Evolutionary conservation across 306 rosid genomes (phyloP).

Genomic region (Leucaena leucocephala): DNA sequence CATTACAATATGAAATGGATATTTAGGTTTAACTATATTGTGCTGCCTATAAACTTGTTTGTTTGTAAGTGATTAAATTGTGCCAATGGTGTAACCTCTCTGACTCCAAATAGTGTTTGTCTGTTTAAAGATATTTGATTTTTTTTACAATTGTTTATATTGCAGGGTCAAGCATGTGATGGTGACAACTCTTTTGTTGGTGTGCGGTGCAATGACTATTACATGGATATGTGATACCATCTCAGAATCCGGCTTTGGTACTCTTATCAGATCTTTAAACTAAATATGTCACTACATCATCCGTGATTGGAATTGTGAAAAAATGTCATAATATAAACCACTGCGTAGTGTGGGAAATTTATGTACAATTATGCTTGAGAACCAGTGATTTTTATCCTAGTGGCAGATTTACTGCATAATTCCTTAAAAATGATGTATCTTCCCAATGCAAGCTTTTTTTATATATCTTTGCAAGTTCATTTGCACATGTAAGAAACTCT

Average conservation of each 20-base stretch:
- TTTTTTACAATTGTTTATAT: constrained; percentile 39
- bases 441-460: not conserved
- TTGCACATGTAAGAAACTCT: not conserved
- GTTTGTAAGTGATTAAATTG: not conserved
- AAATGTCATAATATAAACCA: constrained; percentile 16
- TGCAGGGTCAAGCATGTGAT: constrained; percentile 88
- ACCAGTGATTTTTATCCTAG: not conserved
- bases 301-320: constrained; percentile 19
- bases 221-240: constrained; percentile 96
- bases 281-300: constrained; percentile 29
- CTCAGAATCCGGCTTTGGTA: constrained; percentile 97
- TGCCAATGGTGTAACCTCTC: constrained; percentile 16
- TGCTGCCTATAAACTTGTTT: constrained; percentile 2
- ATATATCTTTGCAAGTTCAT: not conserved
- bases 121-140: constrained; percentile 17
- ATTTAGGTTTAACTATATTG: constrained; percentile 17
- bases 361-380: constrained; percentile 9
- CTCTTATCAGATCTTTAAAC: constrained; percentile 21
- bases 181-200: constrained; percentile 75
- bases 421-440: not conserved
- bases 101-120: not conserved
- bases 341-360: constrained; percentile 8
- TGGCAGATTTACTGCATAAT: not conserved
- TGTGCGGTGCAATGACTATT: constrained; percentile 93
- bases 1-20: constrained; percentile 13